phyloP scores from a whole-genome alignment of 768 basidiomycete genomes.

The Dacryopinax spathularia region DNA sequence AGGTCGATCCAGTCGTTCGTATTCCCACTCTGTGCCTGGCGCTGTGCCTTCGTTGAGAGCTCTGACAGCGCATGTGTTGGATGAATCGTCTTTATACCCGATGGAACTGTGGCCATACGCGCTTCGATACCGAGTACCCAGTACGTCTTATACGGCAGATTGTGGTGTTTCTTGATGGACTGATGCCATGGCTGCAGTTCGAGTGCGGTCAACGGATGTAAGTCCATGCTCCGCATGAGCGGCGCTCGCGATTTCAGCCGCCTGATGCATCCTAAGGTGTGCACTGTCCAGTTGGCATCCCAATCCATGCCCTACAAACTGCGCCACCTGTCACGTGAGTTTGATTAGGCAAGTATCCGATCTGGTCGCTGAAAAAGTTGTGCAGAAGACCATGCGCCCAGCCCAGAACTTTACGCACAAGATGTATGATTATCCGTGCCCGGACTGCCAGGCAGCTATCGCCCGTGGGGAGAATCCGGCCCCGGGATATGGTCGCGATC shows the following conservation, averaged over 20 bases:
- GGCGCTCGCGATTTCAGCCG: too few relatives aligned
- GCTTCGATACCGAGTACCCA: background rate
- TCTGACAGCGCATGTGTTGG: background rate
- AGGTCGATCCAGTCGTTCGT: too few relatives aligned
- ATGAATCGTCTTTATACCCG: background rate
- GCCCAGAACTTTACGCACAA: background rate
- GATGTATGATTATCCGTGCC: background rate
- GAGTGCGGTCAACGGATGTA: background rate
- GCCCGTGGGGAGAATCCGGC: background rate
- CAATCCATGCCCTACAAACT: background rate
- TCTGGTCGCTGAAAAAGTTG: background rate
- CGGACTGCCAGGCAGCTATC: background rate
- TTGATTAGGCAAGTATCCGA: background rate
- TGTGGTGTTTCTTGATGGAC: background rate
- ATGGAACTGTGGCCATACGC: background rate
- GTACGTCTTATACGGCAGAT: too few relatives aligned
- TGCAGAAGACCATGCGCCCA: background rate
- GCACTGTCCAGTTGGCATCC: background rate
- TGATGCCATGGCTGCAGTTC: background rate
- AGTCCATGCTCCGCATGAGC: too few relatives aligned
- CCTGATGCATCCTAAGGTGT: background rate
- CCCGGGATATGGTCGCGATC: background rate
- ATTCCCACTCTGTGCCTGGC: too few relatives aligned
- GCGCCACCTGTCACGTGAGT: background rate
- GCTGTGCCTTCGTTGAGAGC: too few relatives aligned